Evolutionary conservation across 768 basidiomycete species (phyloP), one percentile per base, ranked within the genome.

Genomic region (Lactarius hengduanensis): DNA sequence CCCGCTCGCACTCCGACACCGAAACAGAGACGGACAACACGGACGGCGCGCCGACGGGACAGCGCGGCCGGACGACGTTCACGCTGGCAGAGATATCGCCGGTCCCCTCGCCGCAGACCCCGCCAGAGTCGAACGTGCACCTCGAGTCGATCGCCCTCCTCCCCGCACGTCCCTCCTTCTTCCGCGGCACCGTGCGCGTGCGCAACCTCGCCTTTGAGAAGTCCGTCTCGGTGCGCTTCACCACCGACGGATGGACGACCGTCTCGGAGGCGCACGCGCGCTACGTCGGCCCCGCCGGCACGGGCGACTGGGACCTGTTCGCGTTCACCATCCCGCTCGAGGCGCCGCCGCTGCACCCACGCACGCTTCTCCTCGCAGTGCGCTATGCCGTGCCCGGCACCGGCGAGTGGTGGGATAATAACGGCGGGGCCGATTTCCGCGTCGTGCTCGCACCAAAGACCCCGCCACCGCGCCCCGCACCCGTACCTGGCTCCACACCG

Each of bases 241-340:
- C 83, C 4, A 72, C 81, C 57, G 83, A 85, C 69, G 75, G 77
- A 73, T 85, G 83, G 83, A 78, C 80, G 71, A 85, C 83, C 8
- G 79, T 79, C 6, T 78, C 76, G 30, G 83, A 85, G 69, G 80
- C 81, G 11, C 54, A 26, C 4, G 64, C 59, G 34, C 54, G 45
- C 2, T 60, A 65, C 59, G 30, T 13, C 1, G 57, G 47, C 20
- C 22, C 47, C 22, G 26, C 50, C 3, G 10, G 4, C 18, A 3
- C 20, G 45, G 54, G 2, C 22, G 32, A 26, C 28, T 40, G 66
- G 63, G 66, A 65, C 58, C 18, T 41, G 3, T 67, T 66, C 55
- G 40, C 43, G 10, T 67, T 67, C 58, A 60, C 54, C 6, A 60
- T 65, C 4, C 45, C 66, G 40, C 53, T 65, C 8, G 32, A 36